Percentiles rank a stretch among this genome's conserved stretches.
Conservation (phyloP, 768 basidiomycete genomes). For the Cyclocybe cylindracea region DNA sequence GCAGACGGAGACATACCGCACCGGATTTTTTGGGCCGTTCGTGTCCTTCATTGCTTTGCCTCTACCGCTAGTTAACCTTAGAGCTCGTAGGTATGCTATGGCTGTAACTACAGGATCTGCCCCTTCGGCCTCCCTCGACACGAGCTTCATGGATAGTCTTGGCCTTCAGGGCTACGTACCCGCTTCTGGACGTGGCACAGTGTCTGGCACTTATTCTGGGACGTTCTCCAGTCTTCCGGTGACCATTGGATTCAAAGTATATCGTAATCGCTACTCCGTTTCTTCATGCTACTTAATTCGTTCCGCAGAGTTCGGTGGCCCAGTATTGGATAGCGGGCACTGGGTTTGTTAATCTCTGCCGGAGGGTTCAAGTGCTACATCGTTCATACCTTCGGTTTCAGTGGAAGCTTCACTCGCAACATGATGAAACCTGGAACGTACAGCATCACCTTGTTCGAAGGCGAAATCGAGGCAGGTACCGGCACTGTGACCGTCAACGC, state of each 20-base stretch:
- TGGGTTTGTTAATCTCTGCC: slow-evolving; percentile 26
- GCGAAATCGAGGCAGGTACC: slow-evolving; percentile 45
- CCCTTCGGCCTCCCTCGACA: slow-evolving; percentile 42
- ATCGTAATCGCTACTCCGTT: neutral
- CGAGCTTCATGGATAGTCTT: slow-evolving; percentile 43
- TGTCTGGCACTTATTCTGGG: slow-evolving; percentile 43
- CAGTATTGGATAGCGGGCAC: slow-evolving; percentile 48
- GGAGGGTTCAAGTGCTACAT: neutral
- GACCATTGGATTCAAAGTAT: slow-evolving; percentile 44
- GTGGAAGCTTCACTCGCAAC: slow-evolving; percentile 43
- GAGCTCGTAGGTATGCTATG: slow-evolving; percentile 36
- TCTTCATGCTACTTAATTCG: neutral
- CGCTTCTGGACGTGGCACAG: slow-evolving; percentile 45
- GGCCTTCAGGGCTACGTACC: slow-evolving; percentile 45
- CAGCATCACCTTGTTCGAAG: slow-evolving; percentile 44
- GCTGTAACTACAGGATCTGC: slow-evolving; percentile 42
- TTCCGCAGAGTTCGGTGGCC: slow-evolving; percentile 37
- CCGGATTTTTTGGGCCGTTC: slow-evolving; percentile 49
- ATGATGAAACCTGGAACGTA: slow-evolving; percentile 53
- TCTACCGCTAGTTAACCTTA: neutral
- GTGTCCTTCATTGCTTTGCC: slow-evolving; percentile 10
- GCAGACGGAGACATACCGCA: slow-evolving; percentile 44
- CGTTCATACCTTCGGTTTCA: slow-evolving; percentile 7
- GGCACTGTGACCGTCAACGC: slow-evolving; percentile 41
- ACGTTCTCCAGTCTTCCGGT: slow-evolving; percentile 39